Percentiles rank a stretch among this genome's conserved stretches.
These are phyloP conservation scores for Solanum ahanhuiri DNA, from an alignment of 257 asterid species.

Conservation along the genomic window DNA sequence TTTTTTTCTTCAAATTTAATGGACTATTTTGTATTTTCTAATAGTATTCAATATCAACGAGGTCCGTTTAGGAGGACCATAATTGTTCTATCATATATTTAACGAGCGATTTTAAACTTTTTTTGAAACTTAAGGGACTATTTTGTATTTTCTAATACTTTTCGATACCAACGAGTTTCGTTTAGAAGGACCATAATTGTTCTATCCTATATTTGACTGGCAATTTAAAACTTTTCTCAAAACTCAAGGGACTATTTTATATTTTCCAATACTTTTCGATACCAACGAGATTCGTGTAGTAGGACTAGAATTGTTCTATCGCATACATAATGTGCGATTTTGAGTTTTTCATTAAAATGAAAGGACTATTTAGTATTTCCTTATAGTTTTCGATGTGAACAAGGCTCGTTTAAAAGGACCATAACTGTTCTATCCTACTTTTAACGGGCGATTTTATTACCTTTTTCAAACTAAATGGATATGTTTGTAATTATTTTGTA, in stretches of 20 bases:
- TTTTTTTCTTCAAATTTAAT: not conserved
- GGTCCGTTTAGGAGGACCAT: not conserved
- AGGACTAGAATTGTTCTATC: not conserved
- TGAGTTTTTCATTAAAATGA: not conserved
- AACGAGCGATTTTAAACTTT: fast-evolving
- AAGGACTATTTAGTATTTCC: not conserved
- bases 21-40: not conserved
- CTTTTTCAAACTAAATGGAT: too few species aligned
- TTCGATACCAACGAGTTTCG: too few species aligned
- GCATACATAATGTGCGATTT: not conserved
- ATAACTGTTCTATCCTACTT: too few species aligned
- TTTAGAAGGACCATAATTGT: not conserved
- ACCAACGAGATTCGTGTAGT: not conserved
- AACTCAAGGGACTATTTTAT: not conserved
- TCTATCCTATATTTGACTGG: too few species aligned
- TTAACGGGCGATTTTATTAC: too few species aligned
- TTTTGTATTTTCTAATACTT: not conserved
- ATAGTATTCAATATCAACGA: not conserved
- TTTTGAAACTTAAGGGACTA: not conserved
- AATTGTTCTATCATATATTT: not conserved
- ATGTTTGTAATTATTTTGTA: not conserved
- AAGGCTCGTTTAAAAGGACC: too few species aligned
- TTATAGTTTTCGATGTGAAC: too few species aligned
- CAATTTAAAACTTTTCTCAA: too few species aligned
- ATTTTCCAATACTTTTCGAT: not conserved